These are phyloP conservation scores for Ustilago shanxiensis DNA, from an alignment of 1,284 basidiomycete genomes.

Conservation along the genomic window DNA sequence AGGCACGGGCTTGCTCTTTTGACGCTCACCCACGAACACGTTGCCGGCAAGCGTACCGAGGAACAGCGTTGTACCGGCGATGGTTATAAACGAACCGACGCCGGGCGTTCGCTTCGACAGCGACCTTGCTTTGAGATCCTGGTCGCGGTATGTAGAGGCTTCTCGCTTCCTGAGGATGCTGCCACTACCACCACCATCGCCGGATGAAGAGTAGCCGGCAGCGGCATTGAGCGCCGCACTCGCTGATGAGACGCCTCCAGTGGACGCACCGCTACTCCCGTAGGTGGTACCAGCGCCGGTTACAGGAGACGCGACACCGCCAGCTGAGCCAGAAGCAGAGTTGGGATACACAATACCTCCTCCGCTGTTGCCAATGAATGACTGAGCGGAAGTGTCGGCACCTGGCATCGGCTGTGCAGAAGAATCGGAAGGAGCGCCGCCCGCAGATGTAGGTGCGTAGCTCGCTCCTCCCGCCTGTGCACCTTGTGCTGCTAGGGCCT, in stretches of 20 bases:
- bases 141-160: neutral
- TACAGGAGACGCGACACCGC: neutral
- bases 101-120: conserved; percentile 33
- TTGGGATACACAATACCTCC: neutral
- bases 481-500: conserved; percentile 9
- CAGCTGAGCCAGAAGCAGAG: neutral
- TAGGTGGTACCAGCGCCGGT: neutral
- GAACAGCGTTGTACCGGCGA: conserved; percentile 39
- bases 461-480: conserved; percentile 4
- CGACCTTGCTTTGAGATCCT: conserved; percentile 1
- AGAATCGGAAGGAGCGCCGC: neutral
- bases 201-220: conserved; percentile 17
- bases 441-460: neutral
- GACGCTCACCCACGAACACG: conserved; percentile 2
- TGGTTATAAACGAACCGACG: conserved; percentile 4
- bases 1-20: conserved; percentile 42
- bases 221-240: conserved; percentile 27
- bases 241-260: neutral
- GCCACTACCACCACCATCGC: neutral
- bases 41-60: conserved; percentile 27
- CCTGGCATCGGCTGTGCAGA: too few species aligned
- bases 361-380: too few species aligned
- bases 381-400: neutral
- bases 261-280: neutral
- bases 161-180: conserved; percentile 34